Base-by-base conservation (phyloP, 495 filamentous ascomycete species). In the Cenococcum geophilum region DNA sequence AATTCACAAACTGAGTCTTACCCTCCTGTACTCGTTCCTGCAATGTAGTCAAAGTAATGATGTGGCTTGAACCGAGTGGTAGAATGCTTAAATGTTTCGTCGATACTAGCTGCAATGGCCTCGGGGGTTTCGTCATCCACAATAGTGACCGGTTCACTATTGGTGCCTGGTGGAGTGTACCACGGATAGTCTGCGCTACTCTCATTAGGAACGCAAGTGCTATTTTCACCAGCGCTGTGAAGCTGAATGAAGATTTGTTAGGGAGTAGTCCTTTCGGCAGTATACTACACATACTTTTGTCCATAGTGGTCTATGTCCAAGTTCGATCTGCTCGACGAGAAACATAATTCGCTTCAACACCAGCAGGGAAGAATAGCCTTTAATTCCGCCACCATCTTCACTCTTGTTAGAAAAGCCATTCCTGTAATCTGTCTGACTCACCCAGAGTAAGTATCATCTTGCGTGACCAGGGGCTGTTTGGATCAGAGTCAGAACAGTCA, bases 1-100 rank as follows among this genome's bases (percentile, higher is more conserved):
- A 21, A 47, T 21, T 47, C 2, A 21, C 53, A 58, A 21, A 20
- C 1, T 45, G 3, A 16, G 10, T 20, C 56, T 20, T 48, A 58
- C 36, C 56, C 56, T 12, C 56, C 56, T 21, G 43, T 58, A 32
- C 56, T 49, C 8, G 56, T 58, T 27, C 56, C 56, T 4, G n/a
- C 56, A n/a, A 58, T 22, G 20, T 58, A 58, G 43, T 58, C 56
- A 23, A 58, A 48, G 42, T 58, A 58, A 49, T 58, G 56, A 48
- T 58, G 56, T 14, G 56, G 56, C 23, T 45, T 40, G 37, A 50
- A 58, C 42, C 10, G 20, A 47, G 16, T 47, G 2, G 20, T 47
- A 16, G 2, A 9, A 4, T 21, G 42, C 27, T 32, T 21, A 21
- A 47, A 47, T 21, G 42, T 47, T 9, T 47, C 20, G 16, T 47